phyloP scores from a whole-genome alignment of 805 yeast species.

The Metschnikowia noctiluminum region DNA sequence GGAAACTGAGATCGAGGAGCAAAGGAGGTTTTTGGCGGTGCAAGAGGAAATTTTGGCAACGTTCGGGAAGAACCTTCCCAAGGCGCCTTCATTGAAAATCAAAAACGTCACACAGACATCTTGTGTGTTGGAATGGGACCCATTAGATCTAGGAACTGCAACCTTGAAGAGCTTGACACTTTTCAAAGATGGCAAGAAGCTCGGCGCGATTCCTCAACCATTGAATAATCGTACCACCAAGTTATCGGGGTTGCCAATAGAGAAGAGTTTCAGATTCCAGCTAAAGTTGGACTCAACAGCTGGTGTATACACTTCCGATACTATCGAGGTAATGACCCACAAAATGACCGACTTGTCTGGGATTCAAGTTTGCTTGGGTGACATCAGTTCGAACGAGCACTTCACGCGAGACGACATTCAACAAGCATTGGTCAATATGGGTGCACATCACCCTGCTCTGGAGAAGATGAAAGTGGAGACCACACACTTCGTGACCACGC shows the following conservation, averaged over 20 bases:
- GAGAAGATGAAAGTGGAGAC: conserved; percentile 78
- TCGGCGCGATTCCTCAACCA: conserved; percentile 85
- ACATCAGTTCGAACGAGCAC: conserved; percentile 55
- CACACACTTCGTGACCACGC: conserved; percentile 82
- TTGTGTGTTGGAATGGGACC: conserved; percentile 93
- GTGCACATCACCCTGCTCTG: conserved; percentile 74
- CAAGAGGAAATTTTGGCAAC: conserved; percentile 71
- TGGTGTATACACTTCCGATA: conserved; percentile 73
- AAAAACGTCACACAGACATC: conserved; percentile 90
- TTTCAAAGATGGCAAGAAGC: conserved; percentile 67
- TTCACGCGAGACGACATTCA: conserved; percentile 52
- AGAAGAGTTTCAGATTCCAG: conserved; percentile 75
- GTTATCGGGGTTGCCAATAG: conserved; percentile 87
- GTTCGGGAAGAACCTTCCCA: conserved; percentile 73
- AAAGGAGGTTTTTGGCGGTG: conserved; percentile 52
- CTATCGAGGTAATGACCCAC: conserved; percentile 73
- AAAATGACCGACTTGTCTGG: conserved; percentile 96
- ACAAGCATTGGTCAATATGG: conserved; percentile 61
- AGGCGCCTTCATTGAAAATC: conserved; percentile 62
- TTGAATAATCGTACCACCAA: conserved; percentile 75
- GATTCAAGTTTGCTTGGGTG: conserved; percentile 86
- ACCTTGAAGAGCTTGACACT: conserved; percentile 70
- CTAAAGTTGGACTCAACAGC: conserved; percentile 84
- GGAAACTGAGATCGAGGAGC: conserved; percentile 60
- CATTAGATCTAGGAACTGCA: conserved; percentile 78